Evolutionary conservation across 2,329 filamentous ascomycete genomes (phyloP).

Genomic region (Colletotrichum falcatum): DNA sequence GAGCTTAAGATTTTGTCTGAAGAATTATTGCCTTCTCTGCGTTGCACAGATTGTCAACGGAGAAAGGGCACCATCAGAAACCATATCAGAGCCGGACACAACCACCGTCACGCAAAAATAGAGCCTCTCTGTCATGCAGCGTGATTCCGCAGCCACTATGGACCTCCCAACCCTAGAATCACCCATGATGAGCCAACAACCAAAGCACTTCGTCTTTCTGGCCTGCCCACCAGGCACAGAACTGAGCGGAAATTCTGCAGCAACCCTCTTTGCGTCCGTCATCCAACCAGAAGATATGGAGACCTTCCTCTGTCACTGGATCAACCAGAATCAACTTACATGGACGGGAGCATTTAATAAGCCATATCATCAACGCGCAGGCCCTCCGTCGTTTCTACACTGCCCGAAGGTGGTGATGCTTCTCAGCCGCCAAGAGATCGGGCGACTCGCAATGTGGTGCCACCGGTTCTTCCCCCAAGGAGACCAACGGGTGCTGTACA

Average conservation of each 20-base stretch:
- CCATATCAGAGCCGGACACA: neutral
- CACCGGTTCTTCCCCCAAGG: neutral
- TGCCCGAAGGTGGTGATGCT: constrained; percentile 12
- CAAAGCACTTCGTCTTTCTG: constrained; percentile 16
- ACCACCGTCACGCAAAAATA: neutral
- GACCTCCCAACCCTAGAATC: no score
- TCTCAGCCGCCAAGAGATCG: neutral
- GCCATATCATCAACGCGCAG: no score
- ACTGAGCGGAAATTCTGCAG: neutral
- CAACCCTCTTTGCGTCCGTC: neutral
- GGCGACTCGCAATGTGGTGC: neutral
- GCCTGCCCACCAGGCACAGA: neutral
- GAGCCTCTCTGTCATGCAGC: neutral
- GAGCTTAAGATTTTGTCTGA: no score
- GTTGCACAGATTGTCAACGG: neutral
- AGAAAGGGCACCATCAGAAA: neutral
- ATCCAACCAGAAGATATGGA: neutral
- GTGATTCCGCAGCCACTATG: fast-evolving
- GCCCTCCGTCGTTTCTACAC: neutral
- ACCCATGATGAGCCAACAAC: neutral
- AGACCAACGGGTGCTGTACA: neutral
- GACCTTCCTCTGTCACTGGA: constrained; percentile 4
- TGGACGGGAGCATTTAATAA: no score
- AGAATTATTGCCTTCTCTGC: no score
- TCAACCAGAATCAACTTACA: neutral